Base-by-base conservation (phyloP, 768 basidiomycete genomes). In the Auricularia cornea region DNA sequence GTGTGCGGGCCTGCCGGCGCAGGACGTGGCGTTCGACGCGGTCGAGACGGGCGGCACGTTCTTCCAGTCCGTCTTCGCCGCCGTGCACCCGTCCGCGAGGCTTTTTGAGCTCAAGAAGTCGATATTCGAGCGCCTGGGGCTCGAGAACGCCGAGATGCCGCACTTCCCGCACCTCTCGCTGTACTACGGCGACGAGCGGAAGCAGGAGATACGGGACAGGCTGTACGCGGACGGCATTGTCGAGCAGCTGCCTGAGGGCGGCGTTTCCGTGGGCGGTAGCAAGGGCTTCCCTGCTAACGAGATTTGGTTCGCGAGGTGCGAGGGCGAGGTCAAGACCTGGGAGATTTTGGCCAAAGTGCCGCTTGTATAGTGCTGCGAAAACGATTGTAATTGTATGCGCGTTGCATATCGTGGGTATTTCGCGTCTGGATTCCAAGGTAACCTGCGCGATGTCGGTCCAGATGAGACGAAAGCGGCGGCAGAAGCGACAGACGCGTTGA, bases 151-250 rank as follows among this genome's bases (percentile, higher is more conserved):
- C 8, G 74, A 79, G 28, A 84, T 87, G 1, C 87, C 88, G 0
- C 72, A 76, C 38, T 88, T 83, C 65, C 87, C 89, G 6, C 90
- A 92, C 71, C 65, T 90, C 66, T 92, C 90, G 38, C 67, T 92
- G 64, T 86, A 82, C 68, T 92, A 92, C 70, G 84, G 91, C 64
- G 78, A 77, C 30, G 84, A 91, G 63, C 77, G 79, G n/a, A 89
- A 91, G 65, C 79, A 80, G 3, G 77, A 75, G 16, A 64, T 69
- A 12, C 79, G 73, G 6, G 81, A 87, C 72, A 82, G 89, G 52
- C 40, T 60, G 10, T 16, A 28, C 44, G 44, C 44, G 6, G 44
- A 48, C 23, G 44, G 44, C 5, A 20, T 48, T 48, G 44, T 48
- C 11, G 20, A 48, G 20, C 44, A 18, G 20, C 23, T 8, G 16